Conservation (phyloP, 192 early-diverging fungal species). For the Neocallimastix lanati region DNA sequence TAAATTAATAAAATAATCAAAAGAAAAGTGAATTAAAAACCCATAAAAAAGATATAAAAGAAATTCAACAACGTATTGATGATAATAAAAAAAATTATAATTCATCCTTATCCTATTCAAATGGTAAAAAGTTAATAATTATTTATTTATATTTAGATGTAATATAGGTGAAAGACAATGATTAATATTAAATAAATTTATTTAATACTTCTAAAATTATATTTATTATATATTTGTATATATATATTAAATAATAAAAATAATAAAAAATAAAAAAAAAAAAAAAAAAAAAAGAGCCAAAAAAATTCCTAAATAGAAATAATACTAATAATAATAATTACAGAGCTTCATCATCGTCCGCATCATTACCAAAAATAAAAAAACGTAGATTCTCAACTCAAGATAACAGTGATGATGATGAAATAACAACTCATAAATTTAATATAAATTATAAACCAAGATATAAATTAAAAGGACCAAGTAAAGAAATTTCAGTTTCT, state of each 20-base stretch:
- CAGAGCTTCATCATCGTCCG: background rate
- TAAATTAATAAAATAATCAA: too few relatives aligned
- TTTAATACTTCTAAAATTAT: too few relatives aligned
- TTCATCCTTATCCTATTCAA: background rate
- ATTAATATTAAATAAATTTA: too few relatives aligned
- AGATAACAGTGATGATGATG: background rate
- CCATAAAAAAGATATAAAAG: background rate
- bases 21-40: background rate
- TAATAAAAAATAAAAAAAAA: too few relatives aligned
- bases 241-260: too few relatives aligned
- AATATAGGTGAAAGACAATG: too few relatives aligned
- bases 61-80: background rate
- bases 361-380: background rate
- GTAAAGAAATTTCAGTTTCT: background rate
- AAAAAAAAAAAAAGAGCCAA: background rate
- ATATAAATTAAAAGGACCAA: background rate
- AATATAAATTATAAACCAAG: background rate
- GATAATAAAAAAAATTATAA: background rate
- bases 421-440: background rate
- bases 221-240: too few relatives aligned
- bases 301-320: background rate
- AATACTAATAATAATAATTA: background rate
- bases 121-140: background rate
- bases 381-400: background rate
- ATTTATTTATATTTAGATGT: too few relatives aligned